Percentiles rank a stretch among this genome's conserved stretches.
These are phyloP conservation scores for Colletotrichum lini DNA, from an alignment of 2,329 filamentous ascomycete species.

Conservation along the genomic window DNA sequence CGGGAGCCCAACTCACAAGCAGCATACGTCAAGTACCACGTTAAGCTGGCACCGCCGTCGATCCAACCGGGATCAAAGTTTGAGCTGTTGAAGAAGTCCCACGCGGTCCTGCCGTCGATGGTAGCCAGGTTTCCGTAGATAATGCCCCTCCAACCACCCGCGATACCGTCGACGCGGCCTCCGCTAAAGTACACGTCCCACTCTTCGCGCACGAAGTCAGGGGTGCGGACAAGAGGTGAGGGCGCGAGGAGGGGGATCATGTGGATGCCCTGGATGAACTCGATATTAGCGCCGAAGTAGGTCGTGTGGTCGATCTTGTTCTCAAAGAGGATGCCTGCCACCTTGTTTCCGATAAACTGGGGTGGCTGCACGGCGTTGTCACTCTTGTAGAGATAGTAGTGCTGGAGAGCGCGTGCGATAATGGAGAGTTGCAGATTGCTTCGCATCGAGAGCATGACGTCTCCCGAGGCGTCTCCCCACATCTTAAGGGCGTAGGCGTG, in stretches of 20 bases:
- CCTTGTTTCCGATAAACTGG: conserved; percentile 86
- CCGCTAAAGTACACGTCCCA: conserved; percentile 85
- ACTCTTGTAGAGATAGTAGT: conserved; percentile 85
- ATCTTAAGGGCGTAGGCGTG: conserved; percentile 90
- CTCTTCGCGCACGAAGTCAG: conserved; percentile 83
- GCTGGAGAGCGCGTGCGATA: conserved; percentile 78
- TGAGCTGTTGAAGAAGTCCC: conserved; percentile 78
- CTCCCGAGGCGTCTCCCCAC: conserved; percentile 87
- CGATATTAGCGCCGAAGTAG: conserved; percentile 82
- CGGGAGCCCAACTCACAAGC: conserved; percentile 74
- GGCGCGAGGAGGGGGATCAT: conserved; percentile 84
- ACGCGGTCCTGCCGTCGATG: conserved; percentile 78
- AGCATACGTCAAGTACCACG: conserved; percentile 87
- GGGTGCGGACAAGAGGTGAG: conserved; percentile 76
- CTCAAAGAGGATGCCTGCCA: conserved; percentile 83
- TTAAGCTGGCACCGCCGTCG: conserved; percentile 86
- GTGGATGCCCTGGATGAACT: conserved; percentile 84
- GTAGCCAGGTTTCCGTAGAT: conserved; percentile 87
- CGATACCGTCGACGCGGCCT: conserved; percentile 74
- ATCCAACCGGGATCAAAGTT: conserved; percentile 78
- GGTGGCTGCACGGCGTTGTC: conserved; percentile 79
- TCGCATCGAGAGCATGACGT: conserved; percentile 82
- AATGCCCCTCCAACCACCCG: conserved; percentile 88
- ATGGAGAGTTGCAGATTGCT: conserved; percentile 89
- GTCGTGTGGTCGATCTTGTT: conserved; percentile 96